A percentile compares a stretch with the other conserved stretches of the same genome.
Conservation (phyloP, 2,329 filamentous ascomycete species). For the Fusarium hostae region DNA sequence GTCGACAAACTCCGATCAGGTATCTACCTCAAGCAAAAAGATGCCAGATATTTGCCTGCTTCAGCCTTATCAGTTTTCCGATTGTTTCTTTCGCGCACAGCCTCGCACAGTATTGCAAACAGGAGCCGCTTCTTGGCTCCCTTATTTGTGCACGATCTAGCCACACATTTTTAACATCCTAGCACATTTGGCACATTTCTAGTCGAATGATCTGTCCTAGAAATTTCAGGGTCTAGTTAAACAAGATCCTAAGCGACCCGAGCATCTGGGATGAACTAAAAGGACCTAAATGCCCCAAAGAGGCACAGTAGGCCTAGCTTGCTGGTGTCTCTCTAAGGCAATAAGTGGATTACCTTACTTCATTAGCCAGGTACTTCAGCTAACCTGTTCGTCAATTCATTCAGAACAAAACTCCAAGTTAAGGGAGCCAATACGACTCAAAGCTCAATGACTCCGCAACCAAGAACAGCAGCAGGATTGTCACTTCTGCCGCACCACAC, state of each 20-base stretch:
- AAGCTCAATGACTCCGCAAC: slow-evolving; percentile 7
- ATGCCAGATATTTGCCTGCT: not conserved
- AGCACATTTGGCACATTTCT: slow-evolving; percentile 38
- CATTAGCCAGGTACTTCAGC: slow-evolving; percentile 40
- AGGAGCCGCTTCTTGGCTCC: slow-evolving; percentile 28
- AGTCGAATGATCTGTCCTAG: slow-evolving; percentile 43
- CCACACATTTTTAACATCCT: slow-evolving; percentile 35
- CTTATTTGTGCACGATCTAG: slow-evolving; percentile 22
- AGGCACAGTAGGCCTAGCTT: slow-evolving; percentile 48
- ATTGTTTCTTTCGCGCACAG: not conserved
- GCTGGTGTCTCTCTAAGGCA: slow-evolving; percentile 38
- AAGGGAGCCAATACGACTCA: slow-evolving; percentile 17
- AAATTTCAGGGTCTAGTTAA: slow-evolving; percentile 47
- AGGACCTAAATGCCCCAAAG: slow-evolving; percentile 47
- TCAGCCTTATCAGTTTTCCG: slow-evolving; percentile 7
- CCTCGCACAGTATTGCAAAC: slow-evolving; percentile 14
- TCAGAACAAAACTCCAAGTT: slow-evolving; percentile 20
- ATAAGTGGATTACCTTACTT: slow-evolving; percentile 34
- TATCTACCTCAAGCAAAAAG: not conserved
- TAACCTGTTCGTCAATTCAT: slow-evolving; percentile 33
- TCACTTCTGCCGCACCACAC: slow-evolving; percentile 28
- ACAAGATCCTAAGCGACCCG: slow-evolving; percentile 55
- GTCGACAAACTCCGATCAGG: not conserved
- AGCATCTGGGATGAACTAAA: slow-evolving; percentile 54
- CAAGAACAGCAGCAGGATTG: slow-evolving; percentile 16